A percentile compares a stretch with the other conserved stretches of the same genome.
Evolutionary conservation across 2,329 filamentous ascomycete species (phyloP).

Genomic region (Calonectria naviculata): DNA sequence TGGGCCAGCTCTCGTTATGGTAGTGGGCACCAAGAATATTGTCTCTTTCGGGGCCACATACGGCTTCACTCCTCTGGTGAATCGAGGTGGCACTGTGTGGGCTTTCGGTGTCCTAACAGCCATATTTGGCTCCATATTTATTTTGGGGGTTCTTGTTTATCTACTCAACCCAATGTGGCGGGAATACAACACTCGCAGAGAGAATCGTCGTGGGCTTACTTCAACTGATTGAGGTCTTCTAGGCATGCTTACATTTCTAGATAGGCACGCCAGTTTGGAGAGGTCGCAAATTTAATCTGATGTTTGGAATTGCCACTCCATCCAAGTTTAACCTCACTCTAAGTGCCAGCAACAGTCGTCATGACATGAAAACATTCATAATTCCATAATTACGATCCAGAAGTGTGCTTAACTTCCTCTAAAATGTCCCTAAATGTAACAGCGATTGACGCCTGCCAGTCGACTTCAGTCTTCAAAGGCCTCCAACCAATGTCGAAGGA

Average conservation of each 20-base stretch:
- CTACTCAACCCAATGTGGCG: neutral
- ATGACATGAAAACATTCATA: too few relatives aligned
- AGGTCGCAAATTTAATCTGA: too few relatives aligned
- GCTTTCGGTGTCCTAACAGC: neutral
- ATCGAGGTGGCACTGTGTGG: neutral
- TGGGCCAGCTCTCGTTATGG: slow-evolving; percentile 3
- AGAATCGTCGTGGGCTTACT: neutral
- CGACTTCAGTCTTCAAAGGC: neutral
- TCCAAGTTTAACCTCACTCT: too few relatives aligned
- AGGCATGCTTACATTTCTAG: too few relatives aligned
- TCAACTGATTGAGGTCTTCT: neutral
- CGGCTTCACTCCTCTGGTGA: neutral
- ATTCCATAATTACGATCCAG: too few relatives aligned
- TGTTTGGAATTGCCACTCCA: too few relatives aligned
- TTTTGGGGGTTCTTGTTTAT: neutral
- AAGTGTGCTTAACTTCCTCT: too few relatives aligned
- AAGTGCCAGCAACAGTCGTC: too few relatives aligned
- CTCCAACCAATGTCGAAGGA: neutral
- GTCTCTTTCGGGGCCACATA: neutral
- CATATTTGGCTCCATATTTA: neutral
- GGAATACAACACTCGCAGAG: neutral
- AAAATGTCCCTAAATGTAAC: neutral
- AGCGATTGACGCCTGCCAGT: neutral
- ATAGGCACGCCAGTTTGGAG: too few relatives aligned
- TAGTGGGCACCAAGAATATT: slow-evolving; percentile 5